Base-by-base conservation (phyloP, 805 yeast genomes). In the Candida mattraensis region DNA sequence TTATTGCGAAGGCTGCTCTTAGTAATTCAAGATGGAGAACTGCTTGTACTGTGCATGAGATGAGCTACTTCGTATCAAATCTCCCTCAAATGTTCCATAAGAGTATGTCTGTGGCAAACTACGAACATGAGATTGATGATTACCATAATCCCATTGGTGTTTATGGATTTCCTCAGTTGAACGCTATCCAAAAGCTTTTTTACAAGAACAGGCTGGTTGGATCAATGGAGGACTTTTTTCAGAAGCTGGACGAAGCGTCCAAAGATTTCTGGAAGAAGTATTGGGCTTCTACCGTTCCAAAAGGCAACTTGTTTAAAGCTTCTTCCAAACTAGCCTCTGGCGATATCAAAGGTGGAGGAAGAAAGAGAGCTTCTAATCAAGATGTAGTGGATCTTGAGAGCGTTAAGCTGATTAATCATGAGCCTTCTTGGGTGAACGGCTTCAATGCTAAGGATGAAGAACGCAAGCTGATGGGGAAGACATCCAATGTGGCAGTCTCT, bases 81-180 rank as follows among this genome's bases (percentile, higher is more conserved):
- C 48, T 80, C 7, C 76, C 81, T 0, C 53, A 54, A 3, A 37
- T 51, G 0, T 72, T 70, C 33, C 58, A 64, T 9, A 53, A 58
- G 15, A 52, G 60, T 18, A 74, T 67, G 50, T 72, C 77, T 1
- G 67, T 70, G 16, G 76, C 78, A 0, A 57, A 59, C 8, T 51
- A 60, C 13, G 53, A 48, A 13, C 45, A 44, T 4, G 56, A 63
- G 24, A 40, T 65, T 2, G 61, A 72, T 6, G 64, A 72, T 0
- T 73, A 65, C 53, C 77, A 78, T 3, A 78, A 76, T 2, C 78
- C 80, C 12, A 48, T 69, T 6, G 61, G 72, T 0, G 67, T 76
- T 0, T 77, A 70, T 58, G 84, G 85, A 1, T 81, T 77, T 6
- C 81, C 84, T 0, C 84, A 79, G 42, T 37, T 78, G 11, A 60